Base-by-base conservation (phyloP, 805 yeast species). In the Hanseniaspora taiwanica region DNA sequence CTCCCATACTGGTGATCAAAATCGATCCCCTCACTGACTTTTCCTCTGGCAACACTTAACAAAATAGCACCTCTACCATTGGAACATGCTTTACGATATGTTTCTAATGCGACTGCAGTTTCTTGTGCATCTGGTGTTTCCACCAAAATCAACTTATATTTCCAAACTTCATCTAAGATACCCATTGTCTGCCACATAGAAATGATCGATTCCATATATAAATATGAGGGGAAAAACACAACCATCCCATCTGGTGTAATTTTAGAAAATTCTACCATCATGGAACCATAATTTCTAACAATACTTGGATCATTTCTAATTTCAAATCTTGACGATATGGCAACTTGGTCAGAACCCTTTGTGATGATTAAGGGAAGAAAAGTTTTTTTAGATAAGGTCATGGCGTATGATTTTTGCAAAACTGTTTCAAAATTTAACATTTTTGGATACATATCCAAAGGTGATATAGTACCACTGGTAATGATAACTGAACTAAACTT, bases 171-270 rank as follows among this genome's bases (percentile, higher is more conserved):
- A 58, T 91, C 99, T 51, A 91, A 62, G 33, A 91, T 87, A 38
- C 97, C 97, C 96, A 91, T 91, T 12, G 79, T 80, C 63, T 91
- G 98, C 99, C 99, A 91, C 83, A 85, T 87, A 1, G 96, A 84
- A 33, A 91, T 89, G 52, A 91, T 91, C 52, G 94, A 82, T 59
- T 91, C 99, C 98, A 91, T 91, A 59, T 91, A 93, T 29, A 91
- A 67, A 66, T 91, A 91, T 1, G 95, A 82, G 0, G 99, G 99
- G 63, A 91, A 91, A 65, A 91, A 91, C 31, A 91, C 96, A 37
- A 91, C 98, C 72, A 91, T 67, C 3, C 99, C 99, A 63, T 91
- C 99, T 0, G 99, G 99, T 0, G 96, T 89, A 39, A 85, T 80
- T 52, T 91, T 91, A 12, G 97, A 74, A 57, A 86, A 89, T 60